These are phyloP conservation scores for Cucurbita maxima DNA, from an alignment of 306 rosid species.

Conservation along the genomic window DNA sequence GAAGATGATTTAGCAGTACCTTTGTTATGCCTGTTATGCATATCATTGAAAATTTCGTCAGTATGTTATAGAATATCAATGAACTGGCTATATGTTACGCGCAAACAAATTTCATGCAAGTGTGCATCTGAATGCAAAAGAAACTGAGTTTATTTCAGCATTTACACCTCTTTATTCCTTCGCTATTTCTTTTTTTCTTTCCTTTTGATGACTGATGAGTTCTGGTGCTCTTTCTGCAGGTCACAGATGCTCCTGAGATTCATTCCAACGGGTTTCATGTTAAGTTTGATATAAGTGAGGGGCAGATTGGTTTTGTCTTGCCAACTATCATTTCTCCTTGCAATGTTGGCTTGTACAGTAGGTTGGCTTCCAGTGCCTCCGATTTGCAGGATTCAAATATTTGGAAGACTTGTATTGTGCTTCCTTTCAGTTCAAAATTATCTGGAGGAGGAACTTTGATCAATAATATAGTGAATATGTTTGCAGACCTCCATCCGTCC, in stretches of 20 bases:
- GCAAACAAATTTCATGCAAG: background rate
- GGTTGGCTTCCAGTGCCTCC: constrained; percentile 35
- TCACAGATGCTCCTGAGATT: constrained; percentile 94
- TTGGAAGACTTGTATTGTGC: constrained; percentile 90
- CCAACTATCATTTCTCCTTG: constrained; percentile 73
- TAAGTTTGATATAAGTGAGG: constrained; percentile 89
- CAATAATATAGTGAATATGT: constrained; percentile 50
- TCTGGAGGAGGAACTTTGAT: constrained; percentile 43
- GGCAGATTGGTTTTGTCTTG: constrained; percentile 92
- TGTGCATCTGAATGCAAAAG: background rate
- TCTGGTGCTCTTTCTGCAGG: constrained; percentile 34
- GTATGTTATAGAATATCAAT: too few species aligned
- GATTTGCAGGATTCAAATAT: constrained; percentile 24
- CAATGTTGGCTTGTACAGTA: constrained; percentile 36
- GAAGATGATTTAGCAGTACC: too few species aligned
- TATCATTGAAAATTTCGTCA: too few species aligned
- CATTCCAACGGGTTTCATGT: constrained; percentile 95
- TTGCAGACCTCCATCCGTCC: constrained; percentile 94
- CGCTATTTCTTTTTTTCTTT: background rate
- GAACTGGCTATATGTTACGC: background rate
- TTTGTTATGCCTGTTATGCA: too few species aligned
- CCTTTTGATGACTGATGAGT: constrained; percentile 9
- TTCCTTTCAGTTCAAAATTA: constrained; percentile 61
- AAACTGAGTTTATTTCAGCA: background rate
- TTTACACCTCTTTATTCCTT: background rate